These are phyloP conservation scores for Ganoderma meredithae DNA, from an alignment of 1,284 basidiomycete genomes.

Conservation along the genomic window DNA sequence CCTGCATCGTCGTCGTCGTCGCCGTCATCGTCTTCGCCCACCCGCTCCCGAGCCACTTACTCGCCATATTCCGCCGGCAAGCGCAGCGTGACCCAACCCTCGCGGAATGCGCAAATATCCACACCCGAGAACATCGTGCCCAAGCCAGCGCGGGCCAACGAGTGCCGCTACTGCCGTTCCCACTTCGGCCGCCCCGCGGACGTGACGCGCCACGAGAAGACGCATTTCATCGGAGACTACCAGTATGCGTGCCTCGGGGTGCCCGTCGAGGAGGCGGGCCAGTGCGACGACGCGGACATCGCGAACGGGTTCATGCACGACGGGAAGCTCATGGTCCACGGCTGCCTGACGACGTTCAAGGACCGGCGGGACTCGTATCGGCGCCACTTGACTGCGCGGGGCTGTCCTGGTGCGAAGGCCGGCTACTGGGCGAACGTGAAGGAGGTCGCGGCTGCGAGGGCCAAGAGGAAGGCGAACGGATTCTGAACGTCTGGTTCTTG, in stretches of 20 bases:
- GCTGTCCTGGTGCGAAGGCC: neutral
- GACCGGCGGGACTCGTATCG: neutral
- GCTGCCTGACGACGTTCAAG: constrained; percentile 59
- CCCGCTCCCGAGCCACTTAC: neutral
- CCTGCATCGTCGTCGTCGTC: neutral
- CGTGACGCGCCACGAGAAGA: constrained; percentile 58
- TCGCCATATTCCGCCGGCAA: neutral
- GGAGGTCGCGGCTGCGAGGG: neutral
- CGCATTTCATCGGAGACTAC: constrained; percentile 44
- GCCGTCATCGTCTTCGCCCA: neutral
- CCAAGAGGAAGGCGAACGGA: neutral
- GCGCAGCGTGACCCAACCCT: neutral
- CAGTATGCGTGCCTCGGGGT: constrained; percentile 18
- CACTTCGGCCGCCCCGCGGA: constrained; percentile 52
- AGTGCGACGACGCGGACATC: neutral
- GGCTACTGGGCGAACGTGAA: neutral
- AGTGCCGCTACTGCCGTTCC: constrained; percentile 34
- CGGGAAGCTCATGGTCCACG: constrained; percentile 42
- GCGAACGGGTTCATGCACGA: constrained; percentile 2
- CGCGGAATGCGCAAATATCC: neutral
- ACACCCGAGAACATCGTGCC: neutral
- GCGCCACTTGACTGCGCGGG: neutral
- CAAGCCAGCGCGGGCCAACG: constrained; percentile 35
- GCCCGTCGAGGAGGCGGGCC: constrained; percentile 6
- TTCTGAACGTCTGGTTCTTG: neutral